Conservation (phyloP, 495 filamentous ascomycete species). For the Aspergillus steynii region DNA sequence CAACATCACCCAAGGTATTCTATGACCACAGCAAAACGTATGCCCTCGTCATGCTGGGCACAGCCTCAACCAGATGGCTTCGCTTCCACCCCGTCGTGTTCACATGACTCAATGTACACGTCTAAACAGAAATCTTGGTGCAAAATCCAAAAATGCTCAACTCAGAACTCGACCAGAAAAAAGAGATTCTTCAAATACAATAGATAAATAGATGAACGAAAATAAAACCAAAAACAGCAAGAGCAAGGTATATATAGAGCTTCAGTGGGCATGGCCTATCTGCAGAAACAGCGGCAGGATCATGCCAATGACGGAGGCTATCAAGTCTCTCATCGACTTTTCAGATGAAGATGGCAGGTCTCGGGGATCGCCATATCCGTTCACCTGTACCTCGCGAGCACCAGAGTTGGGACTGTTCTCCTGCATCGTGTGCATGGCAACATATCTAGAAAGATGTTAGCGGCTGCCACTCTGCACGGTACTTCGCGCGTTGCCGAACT, state of each 20-base stretch:
- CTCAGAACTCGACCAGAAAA: background rate
- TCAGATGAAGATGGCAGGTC: conserved; percentile 40
- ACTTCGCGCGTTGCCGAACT: conserved; percentile 32
- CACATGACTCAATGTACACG: background rate
- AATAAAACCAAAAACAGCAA: conserved; percentile 3
- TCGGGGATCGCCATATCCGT: conserved; percentile 65
- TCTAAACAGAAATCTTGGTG: background rate
- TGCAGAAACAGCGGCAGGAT: conserved; percentile 84
- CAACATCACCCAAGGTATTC: no score
- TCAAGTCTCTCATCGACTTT: conserved; percentile 54
- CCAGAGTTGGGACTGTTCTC: conserved; percentile 59
- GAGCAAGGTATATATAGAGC: conserved; percentile 1
- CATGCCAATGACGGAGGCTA: conserved; percentile 85
- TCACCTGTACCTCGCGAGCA: conserved; percentile 54
- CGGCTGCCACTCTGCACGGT: background rate
- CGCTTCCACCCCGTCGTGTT: no score
- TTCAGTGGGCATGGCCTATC: conserved; percentile 82
- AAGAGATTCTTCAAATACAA: background rate
- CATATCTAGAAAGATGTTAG: conserved; percentile 62
- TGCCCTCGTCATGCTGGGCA: background rate
- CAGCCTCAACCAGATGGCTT: no score
- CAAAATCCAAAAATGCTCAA: background rate
- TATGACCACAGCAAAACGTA: background rate
- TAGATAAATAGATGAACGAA: conserved; percentile 6
- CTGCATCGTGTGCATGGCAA: conserved; percentile 98